A percentile compares a stretch with the other conserved stretches of the same genome.
Conservation (phyloP, 2,329 filamentous ascomycete genomes). For the Nigrospora osmanthi region DNA sequence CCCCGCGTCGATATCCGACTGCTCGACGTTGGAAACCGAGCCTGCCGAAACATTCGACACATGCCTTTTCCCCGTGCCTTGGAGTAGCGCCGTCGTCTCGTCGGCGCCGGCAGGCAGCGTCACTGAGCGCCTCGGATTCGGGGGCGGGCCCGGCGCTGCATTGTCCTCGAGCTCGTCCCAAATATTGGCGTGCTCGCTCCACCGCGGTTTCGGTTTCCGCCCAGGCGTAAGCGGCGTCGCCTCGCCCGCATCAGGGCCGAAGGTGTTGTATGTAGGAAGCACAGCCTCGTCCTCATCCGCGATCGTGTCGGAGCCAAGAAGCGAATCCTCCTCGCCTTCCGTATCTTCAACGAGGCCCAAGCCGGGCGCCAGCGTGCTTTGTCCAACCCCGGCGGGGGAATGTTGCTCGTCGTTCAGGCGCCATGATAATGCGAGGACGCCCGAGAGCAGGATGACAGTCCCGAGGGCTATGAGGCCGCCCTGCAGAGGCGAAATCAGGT, state of each 20-base stretch:
- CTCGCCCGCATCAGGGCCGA: constrained; percentile 29
- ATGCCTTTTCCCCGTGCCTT: constrained; percentile 8
- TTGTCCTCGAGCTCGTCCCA: constrained; percentile 85
- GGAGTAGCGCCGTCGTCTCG: constrained; percentile 32
- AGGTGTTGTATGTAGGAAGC: constrained; percentile 38
- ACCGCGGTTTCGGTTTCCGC: constrained; percentile 42
- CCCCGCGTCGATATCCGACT: constrained; percentile 6
- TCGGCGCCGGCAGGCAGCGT: constrained; percentile 32
- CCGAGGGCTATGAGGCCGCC: constrained; percentile 80
- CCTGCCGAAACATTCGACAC: constrained; percentile 17
- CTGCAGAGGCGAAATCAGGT: constrained; percentile 66
- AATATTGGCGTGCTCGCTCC: constrained; percentile 68
- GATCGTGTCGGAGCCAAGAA: constrained; percentile 39
- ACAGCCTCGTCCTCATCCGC: constrained; percentile 32
- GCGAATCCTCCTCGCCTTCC: constrained; percentile 50
- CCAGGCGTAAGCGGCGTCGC: constrained; percentile 28
- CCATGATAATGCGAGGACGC: constrained; percentile 90
- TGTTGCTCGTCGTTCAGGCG: constrained; percentile 73
- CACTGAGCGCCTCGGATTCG: constrained; percentile 35
- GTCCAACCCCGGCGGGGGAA: constrained; percentile 44
- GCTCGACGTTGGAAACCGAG: constrained; percentile 17
- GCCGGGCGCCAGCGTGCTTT: constrained; percentile 71
- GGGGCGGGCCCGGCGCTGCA: constrained; percentile 34
- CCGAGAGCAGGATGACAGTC: constrained; percentile 75
- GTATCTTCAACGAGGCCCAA: constrained; percentile 72